phyloP scores from a whole-genome alignment of 179 eudicot genomes.

The Corrigiola litoralis region DNA sequence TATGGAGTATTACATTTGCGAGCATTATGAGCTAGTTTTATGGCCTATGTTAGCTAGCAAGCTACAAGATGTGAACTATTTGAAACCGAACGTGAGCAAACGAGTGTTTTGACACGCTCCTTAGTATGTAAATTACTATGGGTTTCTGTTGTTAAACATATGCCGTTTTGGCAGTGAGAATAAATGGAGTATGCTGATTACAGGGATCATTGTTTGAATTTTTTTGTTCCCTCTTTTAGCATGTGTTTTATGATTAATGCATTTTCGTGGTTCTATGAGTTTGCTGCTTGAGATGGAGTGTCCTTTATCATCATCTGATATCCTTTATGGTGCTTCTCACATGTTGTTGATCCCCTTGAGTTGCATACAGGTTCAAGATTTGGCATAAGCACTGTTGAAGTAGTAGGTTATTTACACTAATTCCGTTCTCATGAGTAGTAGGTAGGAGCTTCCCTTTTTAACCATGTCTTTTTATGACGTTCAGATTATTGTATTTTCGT shows the following conservation, averaged over 20 bases:
- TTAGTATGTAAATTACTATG: constrained; percentile 21
- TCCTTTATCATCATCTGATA: too few species aligned
- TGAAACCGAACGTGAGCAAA: background rate
- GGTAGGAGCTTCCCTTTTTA: too few species aligned
- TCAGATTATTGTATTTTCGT: too few species aligned
- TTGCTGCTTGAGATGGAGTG: too few species aligned
- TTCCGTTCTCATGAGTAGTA: too few species aligned
- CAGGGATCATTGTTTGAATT: background rate
- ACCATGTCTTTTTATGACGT: too few species aligned
- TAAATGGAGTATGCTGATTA: constrained; percentile 15
- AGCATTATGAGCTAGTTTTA: constrained; percentile 3
- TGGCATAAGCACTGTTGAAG: too few species aligned
- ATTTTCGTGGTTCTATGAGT: background rate
- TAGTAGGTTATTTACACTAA: too few species aligned
- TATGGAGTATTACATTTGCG: too few species aligned
- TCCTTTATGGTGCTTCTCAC: too few species aligned
- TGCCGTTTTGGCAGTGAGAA: constrained; percentile 1
- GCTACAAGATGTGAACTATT: background rate
- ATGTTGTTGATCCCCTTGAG: too few species aligned
- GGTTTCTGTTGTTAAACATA: background rate
- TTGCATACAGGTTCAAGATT: too few species aligned
- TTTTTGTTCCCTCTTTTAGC: background rate
- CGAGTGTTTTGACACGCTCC: background rate
- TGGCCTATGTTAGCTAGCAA: constrained; percentile 5
- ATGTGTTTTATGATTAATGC: background rate